A percentile compares a stretch with the other conserved stretches of the same genome.
Evolutionary conservation across 164 flowering plant species (phyloP).

Genomic region (Pachysandra terminalis): DNA sequence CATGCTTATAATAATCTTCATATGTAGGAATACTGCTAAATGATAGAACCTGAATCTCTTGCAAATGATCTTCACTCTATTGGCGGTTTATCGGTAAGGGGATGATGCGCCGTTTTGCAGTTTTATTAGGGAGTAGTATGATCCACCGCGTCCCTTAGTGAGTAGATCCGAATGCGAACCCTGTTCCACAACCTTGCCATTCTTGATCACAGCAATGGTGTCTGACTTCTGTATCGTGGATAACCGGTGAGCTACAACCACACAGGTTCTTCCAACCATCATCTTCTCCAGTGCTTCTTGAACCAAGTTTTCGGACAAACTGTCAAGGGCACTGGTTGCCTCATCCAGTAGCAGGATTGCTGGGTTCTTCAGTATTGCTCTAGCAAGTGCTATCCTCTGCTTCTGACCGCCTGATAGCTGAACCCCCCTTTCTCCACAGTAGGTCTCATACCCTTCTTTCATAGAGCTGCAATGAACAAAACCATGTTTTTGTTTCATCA

Average conservation of each 20-base stretch:
- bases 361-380: conserved; percentile 53
- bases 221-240: conserved; percentile 42
- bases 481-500: background rate
- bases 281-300: conserved; percentile 50
- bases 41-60: no score
- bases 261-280: conserved; percentile 47
- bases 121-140: conserved; percentile 39
- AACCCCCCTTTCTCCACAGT: conserved; percentile 56
- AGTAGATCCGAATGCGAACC: conserved; percentile 38
- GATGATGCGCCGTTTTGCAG: conserved; percentile 27
- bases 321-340: conserved; percentile 58
- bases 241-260: conserved; percentile 47
- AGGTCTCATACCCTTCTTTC: conserved; percentile 43
- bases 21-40: no score
- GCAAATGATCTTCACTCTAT: no score
- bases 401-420: conserved; percentile 62
- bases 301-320: conserved; percentile 42
- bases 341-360: conserved; percentile 44
- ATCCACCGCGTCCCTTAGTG: conserved; percentile 30
- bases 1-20: no score
- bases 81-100: conserved; percentile 17
- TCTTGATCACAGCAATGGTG: conserved; percentile 37
- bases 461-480: conserved; percentile 15
- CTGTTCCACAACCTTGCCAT: conserved; percentile 40
- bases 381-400: conserved; percentile 56